These are phyloP conservation scores for Bacterosira constricta DNA, from an alignment of 108 stramenopile genomes.

Conservation along the genomic window DNA sequence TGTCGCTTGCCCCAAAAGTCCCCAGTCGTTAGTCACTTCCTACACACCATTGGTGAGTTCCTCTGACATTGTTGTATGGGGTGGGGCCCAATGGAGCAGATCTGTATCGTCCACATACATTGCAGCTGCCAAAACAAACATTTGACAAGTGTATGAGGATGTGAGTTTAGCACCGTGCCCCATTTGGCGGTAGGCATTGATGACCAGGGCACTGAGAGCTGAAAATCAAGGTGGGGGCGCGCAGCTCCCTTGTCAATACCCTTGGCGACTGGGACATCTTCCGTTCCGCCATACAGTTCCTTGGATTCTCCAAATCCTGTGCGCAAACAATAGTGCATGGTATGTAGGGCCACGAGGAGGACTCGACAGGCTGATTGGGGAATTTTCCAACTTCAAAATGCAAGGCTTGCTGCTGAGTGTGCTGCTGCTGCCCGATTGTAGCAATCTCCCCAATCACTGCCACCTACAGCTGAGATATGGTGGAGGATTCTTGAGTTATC, in stretches of 20 bases:
- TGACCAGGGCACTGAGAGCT: slow-evolving; percentile 5
- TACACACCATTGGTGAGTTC: no score
- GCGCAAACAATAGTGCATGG: not conserved
- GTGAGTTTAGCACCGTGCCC: slow-evolving; percentile 5
- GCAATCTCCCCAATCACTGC: no score
- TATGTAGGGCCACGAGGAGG: not conserved
- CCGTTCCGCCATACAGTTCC: not conserved
- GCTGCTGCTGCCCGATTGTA: no score
- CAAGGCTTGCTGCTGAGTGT: no score
- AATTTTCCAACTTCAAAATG: no score
- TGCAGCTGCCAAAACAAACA: not conserved
- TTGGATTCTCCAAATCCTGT: not conserved
- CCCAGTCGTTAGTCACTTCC: no score
- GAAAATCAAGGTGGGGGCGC: slow-evolving; percentile 3
- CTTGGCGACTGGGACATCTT: not conserved
- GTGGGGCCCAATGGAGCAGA: not conserved
- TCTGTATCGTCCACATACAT: no score
- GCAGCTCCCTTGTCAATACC: slow-evolving; percentile 9
- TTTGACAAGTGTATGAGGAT: not conserved
- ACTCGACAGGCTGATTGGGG: no score
- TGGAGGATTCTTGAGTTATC: no score
- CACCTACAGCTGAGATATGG: no score
- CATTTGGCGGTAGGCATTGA: not conserved
- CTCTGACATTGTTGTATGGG: not conserved
- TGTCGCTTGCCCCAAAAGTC: no score